A percentile compares a stretch with the other conserved stretches of the same genome.
phyloP scores from a whole-genome alignment of 108 stramenopile genomes.

The Epipyxis sp. region DNA sequence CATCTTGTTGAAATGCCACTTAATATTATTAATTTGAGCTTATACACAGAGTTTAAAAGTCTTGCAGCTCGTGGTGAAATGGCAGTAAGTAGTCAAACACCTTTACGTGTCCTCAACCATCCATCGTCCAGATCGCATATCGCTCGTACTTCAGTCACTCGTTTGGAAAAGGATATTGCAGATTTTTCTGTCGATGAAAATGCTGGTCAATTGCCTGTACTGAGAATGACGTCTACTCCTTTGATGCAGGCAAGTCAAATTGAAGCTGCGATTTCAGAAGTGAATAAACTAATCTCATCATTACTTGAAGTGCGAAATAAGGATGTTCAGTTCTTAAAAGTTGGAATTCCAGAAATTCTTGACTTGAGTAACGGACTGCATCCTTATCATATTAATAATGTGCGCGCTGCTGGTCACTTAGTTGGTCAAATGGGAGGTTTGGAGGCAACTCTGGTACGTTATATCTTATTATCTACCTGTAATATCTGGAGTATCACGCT shows the following conservation, averaged over 20 bases:
- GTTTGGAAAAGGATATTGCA: conserved; percentile 31
- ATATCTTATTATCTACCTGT: too few species aligned
- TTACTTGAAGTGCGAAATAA: conserved; percentile 36
- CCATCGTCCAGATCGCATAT: conserved; percentile 39
- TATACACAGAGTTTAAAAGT: background rate
- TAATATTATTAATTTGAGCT: background rate
- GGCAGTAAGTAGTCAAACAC: background rate
- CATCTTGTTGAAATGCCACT: conserved; percentile 28
- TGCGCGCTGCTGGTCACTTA: background rate
- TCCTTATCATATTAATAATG: background rate
- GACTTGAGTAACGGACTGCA: conserved; percentile 2
- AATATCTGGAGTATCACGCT: too few species aligned
- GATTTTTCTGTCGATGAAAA: conserved; percentile 29
- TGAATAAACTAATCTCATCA: conserved; percentile 20
- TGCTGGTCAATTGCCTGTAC: conserved; percentile 36
- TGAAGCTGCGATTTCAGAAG: conserved; percentile 11
- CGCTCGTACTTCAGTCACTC: conserved; percentile 33
- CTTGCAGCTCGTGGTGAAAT: background rate
- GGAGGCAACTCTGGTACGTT: conserved; percentile 14
- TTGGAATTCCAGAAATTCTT: background rate
- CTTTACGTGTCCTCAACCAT: conserved; percentile 34
- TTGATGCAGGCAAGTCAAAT: too few species aligned
- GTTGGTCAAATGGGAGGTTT: background rate
- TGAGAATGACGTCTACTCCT: too few species aligned
- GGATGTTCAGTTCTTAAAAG: conserved; percentile 23